These are phyloP conservation scores for Triticum urartu DNA, from an alignment of 176 grass and related monocot species.

Conservation along the genomic window DNA sequence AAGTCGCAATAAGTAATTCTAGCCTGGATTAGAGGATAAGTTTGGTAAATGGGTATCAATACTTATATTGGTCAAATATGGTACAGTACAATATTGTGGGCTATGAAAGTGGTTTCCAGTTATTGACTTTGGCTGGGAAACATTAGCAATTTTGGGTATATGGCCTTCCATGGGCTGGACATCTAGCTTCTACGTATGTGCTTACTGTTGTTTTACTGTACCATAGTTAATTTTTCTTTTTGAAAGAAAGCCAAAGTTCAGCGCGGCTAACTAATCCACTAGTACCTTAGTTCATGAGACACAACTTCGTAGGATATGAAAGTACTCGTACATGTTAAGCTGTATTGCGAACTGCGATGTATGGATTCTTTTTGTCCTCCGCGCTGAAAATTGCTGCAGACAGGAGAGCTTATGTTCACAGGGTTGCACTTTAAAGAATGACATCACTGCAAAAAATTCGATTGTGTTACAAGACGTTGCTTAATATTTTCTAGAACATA, in stretches of 20 bases:
- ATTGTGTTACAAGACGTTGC: background rate
- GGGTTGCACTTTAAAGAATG: background rate
- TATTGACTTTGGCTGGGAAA: background rate
- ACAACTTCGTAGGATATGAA: background rate
- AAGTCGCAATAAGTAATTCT: background rate
- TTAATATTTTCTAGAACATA: background rate
- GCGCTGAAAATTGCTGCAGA: background rate
- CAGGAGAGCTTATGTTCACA: background rate
- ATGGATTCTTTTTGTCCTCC: background rate
- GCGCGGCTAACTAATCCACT: background rate
- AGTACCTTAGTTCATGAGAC: background rate
- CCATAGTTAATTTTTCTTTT: conserved; percentile 3
- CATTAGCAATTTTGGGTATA: background rate
- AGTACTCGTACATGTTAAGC: background rate
- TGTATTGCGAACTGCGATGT: background rate
- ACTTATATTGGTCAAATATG: background rate
- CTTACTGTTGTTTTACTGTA: background rate
- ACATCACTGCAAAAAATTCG: background rate
- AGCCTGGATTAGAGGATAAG: background rate
- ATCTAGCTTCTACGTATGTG: background rate
- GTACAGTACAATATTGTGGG: background rate
- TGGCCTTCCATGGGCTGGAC: background rate
- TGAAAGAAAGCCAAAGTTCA: background rate
- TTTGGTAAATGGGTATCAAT: background rate
- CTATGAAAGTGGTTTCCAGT: conserved; percentile 1